These are phyloP conservation scores for Zychaea mexicana DNA, from an alignment of 371 early-diverging fungal species.

Conservation along the genomic window DNA sequence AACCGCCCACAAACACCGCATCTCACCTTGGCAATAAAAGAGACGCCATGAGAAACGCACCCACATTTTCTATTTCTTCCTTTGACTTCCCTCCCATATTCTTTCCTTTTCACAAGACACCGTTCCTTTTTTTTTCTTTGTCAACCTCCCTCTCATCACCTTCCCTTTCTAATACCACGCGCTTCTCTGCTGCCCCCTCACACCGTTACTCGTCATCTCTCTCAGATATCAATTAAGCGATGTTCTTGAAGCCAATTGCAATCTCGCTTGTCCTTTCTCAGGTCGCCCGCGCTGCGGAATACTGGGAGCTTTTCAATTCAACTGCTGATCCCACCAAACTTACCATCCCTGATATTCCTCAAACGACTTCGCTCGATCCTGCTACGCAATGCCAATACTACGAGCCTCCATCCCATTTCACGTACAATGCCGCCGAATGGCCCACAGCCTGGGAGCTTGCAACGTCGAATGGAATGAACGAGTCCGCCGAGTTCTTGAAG, in stretches of 20 bases:
- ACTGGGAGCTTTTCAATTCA: slow-evolving; percentile 25
- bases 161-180: neutral
- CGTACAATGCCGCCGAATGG: slow-evolving; percentile 23
- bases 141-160: neutral
- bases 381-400: slow-evolving; percentile 26
- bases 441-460: slow-evolving; percentile 34
- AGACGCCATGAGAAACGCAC: neutral
- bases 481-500: slow-evolving; percentile 26
- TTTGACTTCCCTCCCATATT: neutral
- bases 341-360: slow-evolving; percentile 45
- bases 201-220: neutral
- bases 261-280: neutral
- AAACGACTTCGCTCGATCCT: slow-evolving; percentile 30
- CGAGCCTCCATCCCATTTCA: slow-evolving; percentile 12
- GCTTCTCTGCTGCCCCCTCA: neutral
- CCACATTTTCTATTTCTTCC: neutral
- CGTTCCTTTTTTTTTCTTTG: neutral
- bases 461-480: slow-evolving; percentile 41
- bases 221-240: neutral
- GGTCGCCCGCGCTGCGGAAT: slow-evolving; percentile 13
- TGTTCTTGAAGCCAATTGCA: neutral
- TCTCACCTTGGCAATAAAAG: neutral
- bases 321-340: slow-evolving; percentile 29
- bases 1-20: neutral
- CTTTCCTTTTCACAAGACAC: neutral